phyloP scores from a whole-genome alignment of 2,329 filamentous ascomycete genomes.

The Basipetospora chlamydospora region DNA sequence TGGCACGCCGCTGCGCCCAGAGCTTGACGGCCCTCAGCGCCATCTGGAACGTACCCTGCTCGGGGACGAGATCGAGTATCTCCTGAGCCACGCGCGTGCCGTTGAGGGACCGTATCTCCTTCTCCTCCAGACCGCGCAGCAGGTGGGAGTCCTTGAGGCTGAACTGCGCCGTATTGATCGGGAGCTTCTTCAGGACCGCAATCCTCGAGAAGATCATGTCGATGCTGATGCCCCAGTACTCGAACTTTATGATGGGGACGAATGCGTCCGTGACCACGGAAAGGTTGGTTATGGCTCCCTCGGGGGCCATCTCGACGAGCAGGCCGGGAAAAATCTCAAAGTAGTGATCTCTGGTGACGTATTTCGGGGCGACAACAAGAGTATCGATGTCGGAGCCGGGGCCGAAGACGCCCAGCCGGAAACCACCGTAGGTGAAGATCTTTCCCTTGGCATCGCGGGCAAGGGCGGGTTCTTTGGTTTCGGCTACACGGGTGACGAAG shows the following conservation, averaged over 20 bases:
- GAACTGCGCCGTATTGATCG: conserved; percentile 45
- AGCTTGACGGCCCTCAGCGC: conserved; percentile 88
- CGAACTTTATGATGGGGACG: conserved; percentile 95
- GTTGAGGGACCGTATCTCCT: conserved; percentile 78
- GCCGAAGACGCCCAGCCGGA: conserved; percentile 82
- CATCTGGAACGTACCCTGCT: conserved; percentile 76
- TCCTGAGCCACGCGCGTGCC: conserved; percentile 90
- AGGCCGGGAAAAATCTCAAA: conserved; percentile 78
- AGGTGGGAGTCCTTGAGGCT: conserved; percentile 72
- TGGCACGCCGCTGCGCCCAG: conserved; percentile 83
- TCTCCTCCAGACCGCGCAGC: conserved; percentile 72
- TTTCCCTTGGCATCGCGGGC: conserved; percentile 78
- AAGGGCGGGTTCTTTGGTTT: conserved; percentile 54
- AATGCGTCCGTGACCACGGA: conserved; percentile 79
- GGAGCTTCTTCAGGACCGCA: conserved; percentile 53
- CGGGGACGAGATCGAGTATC: conserved; percentile 76
- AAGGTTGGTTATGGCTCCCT: conserved; percentile 71
- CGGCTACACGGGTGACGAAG: conserved; percentile 72
- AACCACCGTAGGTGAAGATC: conserved; percentile 93
- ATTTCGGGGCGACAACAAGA: conserved; percentile 78
- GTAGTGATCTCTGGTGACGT: conserved; percentile 80
- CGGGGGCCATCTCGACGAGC: conserved; percentile 59
- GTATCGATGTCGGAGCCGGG: conserved; percentile 98
- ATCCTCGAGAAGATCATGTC: conserved; percentile 83
- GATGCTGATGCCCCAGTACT: conserved; percentile 81